Base-by-base conservation (phyloP, 805 yeast genomes). In the Hanseniaspora singularis region DNA sequence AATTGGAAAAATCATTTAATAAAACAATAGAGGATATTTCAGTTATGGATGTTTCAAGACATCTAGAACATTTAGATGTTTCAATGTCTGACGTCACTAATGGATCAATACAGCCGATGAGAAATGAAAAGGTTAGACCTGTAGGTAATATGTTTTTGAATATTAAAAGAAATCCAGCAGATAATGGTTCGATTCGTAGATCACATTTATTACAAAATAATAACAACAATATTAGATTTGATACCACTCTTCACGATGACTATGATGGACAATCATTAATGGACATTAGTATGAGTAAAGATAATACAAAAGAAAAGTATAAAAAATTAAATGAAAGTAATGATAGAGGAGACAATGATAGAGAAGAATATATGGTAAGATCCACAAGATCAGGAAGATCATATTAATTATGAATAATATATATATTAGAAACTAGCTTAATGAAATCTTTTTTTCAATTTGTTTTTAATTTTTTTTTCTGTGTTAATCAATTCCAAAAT, bases 21-120 rank as follows among this genome's bases (percentile, higher is more conserved):
- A 56, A 61, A 26, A 62, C 67, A 8, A 64, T 63, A 9, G 67
- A 63, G 44, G 67, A 63, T 51, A 62, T 63, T 40, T 61, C 67
- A 5, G 61, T 63, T 43, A 65, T 61, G 53, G 67, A 63, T 33
- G 61, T 63, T 7, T 63, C 67, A 1, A 56, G 64, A 42, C 65
- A 63, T 37, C 51, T 63, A 40, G 65, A 62, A 51, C 60, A 63
- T 7, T 52, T 63, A 23, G 67, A 63, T 37, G 48, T 44, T 4
- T 44, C 48, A 4, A 44, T 44, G 48, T 41, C 48, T 4, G 48
- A 44, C 9, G 30, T 41, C 8, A 44, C 48, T n/a, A 28, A 18
- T n/a, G 22, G 12, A 30, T 15, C 18, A 9, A 19, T 19, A 5
- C 5, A 18, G 10, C 24, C 38, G 15, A 9, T 5, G 3, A 22